Evolutionary conservation across 1,284 basidiomycete species (phyloP), one percentile per base, ranked within the genome.

Genomic region (Marasmius tenuissimus): DNA sequence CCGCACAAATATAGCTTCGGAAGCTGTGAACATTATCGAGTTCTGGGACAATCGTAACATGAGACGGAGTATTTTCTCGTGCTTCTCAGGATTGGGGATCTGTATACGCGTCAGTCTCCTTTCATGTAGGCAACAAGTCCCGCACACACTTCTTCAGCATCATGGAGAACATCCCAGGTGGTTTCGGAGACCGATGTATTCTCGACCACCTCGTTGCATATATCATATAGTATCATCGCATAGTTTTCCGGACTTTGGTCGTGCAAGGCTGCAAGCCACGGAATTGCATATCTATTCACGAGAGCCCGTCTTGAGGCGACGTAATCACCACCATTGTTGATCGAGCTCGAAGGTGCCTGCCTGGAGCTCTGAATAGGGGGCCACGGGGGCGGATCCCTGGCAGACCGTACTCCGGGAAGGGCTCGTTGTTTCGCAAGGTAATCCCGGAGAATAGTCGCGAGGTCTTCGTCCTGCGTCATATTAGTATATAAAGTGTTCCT

Each of bases 231-330:
- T 39, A 80, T 72, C 4, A 68, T 65, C 11, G 78, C 78, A 69
- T 87, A 92, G 12, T 76, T 65, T 0, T 72, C 72, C 4, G 81
- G 65, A 65, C 88, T 83, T 59, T 82, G 82, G 59, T 85, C 78
- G 69, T 91, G 87, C 40, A 92, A 71, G 16, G 85, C 85, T 38
- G 80, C 72, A 42, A 92, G 74, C 91, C 91, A 93, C 16, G 81
- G 80, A 12, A 76, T 72, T 14, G 79, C 86, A 66, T 91, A 90
- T 61, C 75, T 79, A 14, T 68, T 67, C 20, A 85, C 70, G 38
- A 90, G 71, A 6, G 75, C 72, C 45, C 82, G 78, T 57, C 87
- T 75, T 34, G 80, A 79, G 11, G 82, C 79, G 52, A 90, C 77
- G 69, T 90, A 93, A 66, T 86, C 86, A 38, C 82, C 83, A 1